Conservation (phyloP, 2,329 filamentous ascomycete species). For the Monosporascus sp. region DNA sequence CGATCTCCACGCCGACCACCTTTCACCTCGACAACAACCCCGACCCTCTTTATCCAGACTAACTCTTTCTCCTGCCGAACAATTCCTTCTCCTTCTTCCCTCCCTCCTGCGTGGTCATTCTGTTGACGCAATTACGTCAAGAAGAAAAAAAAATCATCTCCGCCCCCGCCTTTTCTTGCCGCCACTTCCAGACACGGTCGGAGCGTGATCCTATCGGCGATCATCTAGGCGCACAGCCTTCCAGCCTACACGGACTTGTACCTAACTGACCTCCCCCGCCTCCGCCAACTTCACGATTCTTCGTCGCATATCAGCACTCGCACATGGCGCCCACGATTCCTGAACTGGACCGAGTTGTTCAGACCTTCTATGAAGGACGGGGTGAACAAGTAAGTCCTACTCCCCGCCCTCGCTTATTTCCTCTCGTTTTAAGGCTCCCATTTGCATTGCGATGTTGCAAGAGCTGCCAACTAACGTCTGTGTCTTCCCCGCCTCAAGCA, state of each 20-base stretch:
- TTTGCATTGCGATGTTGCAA: not conserved
- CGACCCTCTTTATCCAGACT: not conserved
- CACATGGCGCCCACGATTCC: constrained; percentile 69
- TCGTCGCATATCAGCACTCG: not conserved
- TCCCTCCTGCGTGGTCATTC: not conserved
- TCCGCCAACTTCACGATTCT: constrained; percentile 7
- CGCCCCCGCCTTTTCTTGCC: not conserved
- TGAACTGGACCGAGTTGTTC: constrained; percentile 95
- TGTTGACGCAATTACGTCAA: not conserved
- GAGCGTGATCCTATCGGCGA: not conserved
- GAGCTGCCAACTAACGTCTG: constrained; percentile 13
- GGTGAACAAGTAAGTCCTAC: constrained; percentile 72
- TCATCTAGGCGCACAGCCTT: constrained; percentile 14
- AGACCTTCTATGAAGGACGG: constrained; percentile 94
- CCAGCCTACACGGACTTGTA: not conserved
- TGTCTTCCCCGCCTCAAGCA: constrained; percentile 55
- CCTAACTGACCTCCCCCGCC: constrained; percentile 16
- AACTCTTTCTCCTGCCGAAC: not conserved
- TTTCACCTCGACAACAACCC: not conserved
- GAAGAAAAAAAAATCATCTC: not conserved
- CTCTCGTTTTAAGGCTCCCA: not conserved
- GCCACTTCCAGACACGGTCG: constrained; percentile 7
- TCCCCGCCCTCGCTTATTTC: not conserved
- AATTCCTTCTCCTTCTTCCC: not conserved
- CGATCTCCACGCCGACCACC: not conserved